phyloP scores from a whole-genome alignment of 371 early-diverging fungal species.

The Apophysomyces trapeziformis region DNA sequence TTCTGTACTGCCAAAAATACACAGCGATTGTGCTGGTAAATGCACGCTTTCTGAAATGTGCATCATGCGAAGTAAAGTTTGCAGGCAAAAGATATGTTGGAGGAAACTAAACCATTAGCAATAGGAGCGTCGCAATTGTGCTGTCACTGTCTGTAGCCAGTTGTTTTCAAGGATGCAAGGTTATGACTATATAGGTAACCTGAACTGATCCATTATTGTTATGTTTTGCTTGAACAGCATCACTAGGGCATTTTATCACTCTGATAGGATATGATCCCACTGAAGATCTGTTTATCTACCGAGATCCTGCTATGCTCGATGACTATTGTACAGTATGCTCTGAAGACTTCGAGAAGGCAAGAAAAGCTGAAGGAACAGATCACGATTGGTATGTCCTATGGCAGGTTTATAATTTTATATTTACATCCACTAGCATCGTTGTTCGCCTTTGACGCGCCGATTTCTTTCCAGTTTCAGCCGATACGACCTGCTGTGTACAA shows the following conservation, averaged over 20 bases:
- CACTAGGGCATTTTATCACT: slow-evolving; percentile 70
- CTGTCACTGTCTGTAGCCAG: slow-evolving; percentile 35
- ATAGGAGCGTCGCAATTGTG: slow-evolving; percentile 42
- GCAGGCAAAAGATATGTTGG: not conserved
- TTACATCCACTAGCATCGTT: not conserved
- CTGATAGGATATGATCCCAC: slow-evolving; percentile 69
- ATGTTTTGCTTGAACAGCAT: not conserved
- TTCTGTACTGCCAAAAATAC: slow-evolving; percentile 69
- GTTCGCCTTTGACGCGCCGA: not conserved
- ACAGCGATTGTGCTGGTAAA: slow-evolving; percentile 77
- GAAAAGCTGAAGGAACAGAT: slow-evolving; percentile 65
- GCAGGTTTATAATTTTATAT: not conserved
- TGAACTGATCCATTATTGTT: not conserved
- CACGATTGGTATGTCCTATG: slow-evolving; percentile 56
- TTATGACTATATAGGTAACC: slow-evolving; percentile 51
- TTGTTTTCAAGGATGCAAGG: slow-evolving; percentile 49
- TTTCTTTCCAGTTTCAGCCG: no score
- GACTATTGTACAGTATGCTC: slow-evolving; percentile 62
- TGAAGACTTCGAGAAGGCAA: slow-evolving; percentile 59
- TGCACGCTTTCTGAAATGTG: slow-evolving; percentile 61
- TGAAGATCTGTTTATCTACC: slow-evolving; percentile 63
- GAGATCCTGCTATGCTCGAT: slow-evolving; percentile 70
- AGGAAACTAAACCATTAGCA: not conserved
- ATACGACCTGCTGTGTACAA: no score
- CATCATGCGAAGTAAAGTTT: slow-evolving; percentile 47